Percentiles rank a stretch among this genome's conserved stretches.
Conservation (phyloP, 2,329 filamentous ascomycete genomes). For the Beauveria asiatica region DNA sequence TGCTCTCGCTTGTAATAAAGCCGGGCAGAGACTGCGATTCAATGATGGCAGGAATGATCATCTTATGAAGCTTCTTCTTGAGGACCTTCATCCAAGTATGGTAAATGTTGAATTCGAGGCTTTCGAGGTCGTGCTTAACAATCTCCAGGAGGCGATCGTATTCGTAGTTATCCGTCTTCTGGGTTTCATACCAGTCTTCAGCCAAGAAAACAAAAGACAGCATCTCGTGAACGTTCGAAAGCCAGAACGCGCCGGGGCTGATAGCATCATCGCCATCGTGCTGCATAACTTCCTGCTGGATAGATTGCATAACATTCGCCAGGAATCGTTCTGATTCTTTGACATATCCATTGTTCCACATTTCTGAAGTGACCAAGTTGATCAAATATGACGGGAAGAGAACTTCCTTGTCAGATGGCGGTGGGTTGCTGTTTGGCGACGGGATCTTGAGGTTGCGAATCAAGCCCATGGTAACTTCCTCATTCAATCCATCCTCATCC, state of each 20-base stretch:
- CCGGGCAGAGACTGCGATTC: slow-evolving; percentile 96
- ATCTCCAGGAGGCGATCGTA: slow-evolving; percentile 96
- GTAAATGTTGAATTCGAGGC: slow-evolving; percentile 98
- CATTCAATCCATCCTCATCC: slow-evolving; percentile 91
- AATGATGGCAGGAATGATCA: slow-evolving; percentile 99
- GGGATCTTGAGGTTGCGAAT: slow-evolving; percentile 97
- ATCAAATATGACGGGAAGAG: slow-evolving; percentile 98
- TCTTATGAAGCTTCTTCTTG: slow-evolving; percentile 98
- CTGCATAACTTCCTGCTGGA: slow-evolving; percentile 98
- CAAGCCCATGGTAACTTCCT: slow-evolving; percentile 92
- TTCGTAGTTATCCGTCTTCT: slow-evolving; percentile 99
- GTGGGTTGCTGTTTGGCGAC: slow-evolving; percentile 73
- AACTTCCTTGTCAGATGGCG: slow-evolving; percentile 96
- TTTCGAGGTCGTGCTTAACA: slow-evolving; percentile 97
- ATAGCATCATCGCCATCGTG: slow-evolving; percentile 96
- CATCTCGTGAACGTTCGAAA: slow-evolving; percentile 99
- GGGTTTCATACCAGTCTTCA: slow-evolving; percentile 98
- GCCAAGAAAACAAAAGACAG: slow-evolving; percentile 98
- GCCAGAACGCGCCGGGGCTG: slow-evolving; percentile 96
- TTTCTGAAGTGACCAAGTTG: slow-evolving; percentile 97
- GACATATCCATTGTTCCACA: slow-evolving; percentile 99
- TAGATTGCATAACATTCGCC: slow-evolving; percentile 98
- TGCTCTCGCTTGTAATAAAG: slow-evolving; percentile 98
- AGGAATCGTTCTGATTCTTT: slow-evolving; percentile 99
- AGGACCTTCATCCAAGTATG: slow-evolving; percentile 99